Base-by-base conservation (phyloP, 129 eudicot species). In the Oenanthe sinensis region DNA sequence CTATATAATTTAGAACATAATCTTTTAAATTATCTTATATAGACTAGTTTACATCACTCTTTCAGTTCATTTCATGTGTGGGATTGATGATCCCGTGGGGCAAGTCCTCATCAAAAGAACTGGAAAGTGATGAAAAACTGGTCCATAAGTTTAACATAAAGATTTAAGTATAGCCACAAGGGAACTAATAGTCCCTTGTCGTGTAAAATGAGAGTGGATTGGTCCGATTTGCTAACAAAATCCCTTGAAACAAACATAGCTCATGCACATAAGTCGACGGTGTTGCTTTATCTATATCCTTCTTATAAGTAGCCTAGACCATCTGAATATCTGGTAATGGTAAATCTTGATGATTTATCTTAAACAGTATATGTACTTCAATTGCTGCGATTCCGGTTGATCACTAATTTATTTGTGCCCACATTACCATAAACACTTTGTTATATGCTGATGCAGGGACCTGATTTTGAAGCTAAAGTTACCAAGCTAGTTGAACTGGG, bases 401-500 rank as follows among this genome's bases (percentile, higher is more conserved):
- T 22, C 30, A n/a, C 36, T 24, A 45, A 40, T 26, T 62, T 19
- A 15, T 45, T 8, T 8, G 2, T 44, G 39, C 26, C 62, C 8
- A 24, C 26, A 36, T 28, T 63, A 67, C 45, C 46, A 10, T n/a
- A 40, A 44, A 75, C 81, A 43, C 42, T 37, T 9, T 71, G 42
- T 44, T 50, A 39, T 28, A 8, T 71, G 42, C 39, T 50, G 45
- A 26, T 81, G 79, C 86, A 95, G 99, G 97, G 95, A 79, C 50
- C 95, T 69, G 97, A 90, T 15, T 90, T 92, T 82, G 97, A 96
- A 87, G 97, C 96, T 50, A 95, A 95, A 85, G 85, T 95, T n/a
- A 73, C 81, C 42, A 92, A 88, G 91, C 95, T 96, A 52, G 84
- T 96, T 49, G 99, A 96, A 75, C 84, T 96, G 39, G 99, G 99